Base-by-base conservation (phyloP, 371 early-diverging fungal species). In the Mortierella sp. region DNA sequence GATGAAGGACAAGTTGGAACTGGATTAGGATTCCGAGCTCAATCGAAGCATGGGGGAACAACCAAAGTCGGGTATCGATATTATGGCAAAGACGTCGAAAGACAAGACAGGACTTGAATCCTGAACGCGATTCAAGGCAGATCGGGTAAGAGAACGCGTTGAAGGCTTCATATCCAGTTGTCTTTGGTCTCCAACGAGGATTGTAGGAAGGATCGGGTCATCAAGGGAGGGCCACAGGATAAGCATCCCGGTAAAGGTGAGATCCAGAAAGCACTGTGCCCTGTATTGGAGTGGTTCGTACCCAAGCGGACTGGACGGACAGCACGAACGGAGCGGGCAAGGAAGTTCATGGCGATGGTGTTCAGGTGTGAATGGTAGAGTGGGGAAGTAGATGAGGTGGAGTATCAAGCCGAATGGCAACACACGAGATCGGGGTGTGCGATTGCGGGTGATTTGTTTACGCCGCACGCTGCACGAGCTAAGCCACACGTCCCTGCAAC, bases 241-340 rank as follows among this genome's bases (percentile, higher is more conserved):
- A 17, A 0, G 17, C 16, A 22, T 8, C 16, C 45, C n/a, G 13
- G n/a, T 9, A 6, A 21, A 6, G 19, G 6, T 44, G 19, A 10
- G 47, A 29, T 49, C 12, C 7, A 49, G 21, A 49, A 34, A 34
- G 34, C 34, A 34, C 34, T 10, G n/a, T n/a, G 34, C 34, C 34
- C 34, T 34, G 10, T 7, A 25, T 6, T 3, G 50, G 29, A 28
- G 2, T 2, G 24, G 53, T 44, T 58, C 61, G 25, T 76, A 76
- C 76, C 76, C 76, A 76, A 52, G 65, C 68, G 64, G 53, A 64
- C 64, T 21, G 76, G 76, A 61, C 69, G 76, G 52, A 69, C 61
- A 53, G 76, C 76, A 63, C 73, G 73, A 58, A 57, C 58, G 44
- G 76, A 57, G 65, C 76, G 76, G 25, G 62, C 63, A 43, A 76